Base-by-base conservation (phyloP, 306 rosid genomes). In the Cucurbita ficifolia region DNA sequence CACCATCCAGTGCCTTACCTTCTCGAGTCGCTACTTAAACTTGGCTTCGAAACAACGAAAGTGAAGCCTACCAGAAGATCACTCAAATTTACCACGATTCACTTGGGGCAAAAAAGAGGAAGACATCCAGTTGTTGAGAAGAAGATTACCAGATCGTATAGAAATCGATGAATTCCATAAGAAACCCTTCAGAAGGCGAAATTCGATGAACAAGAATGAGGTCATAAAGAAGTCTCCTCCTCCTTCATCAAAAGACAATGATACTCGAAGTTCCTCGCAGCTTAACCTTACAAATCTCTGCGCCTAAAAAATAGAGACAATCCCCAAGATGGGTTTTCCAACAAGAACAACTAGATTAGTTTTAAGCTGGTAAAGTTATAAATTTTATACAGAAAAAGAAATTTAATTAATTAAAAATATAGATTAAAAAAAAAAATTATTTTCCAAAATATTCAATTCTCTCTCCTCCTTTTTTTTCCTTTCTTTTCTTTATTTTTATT, bases 211-310 rank as follows among this genome's bases (percentile, higher is more conserved):
- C 29, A 29, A 8, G 59, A 70, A 70, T 33, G 16, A 70, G 74
- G 43, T 46, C 56, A 48, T 4, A 70, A 16, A 70, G 29, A 24
- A 70, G 46, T 33, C 40, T 17, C 10, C 24, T 69, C 40, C 42
- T 29, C 45, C 33, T 29, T 29, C 74, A 29, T 70, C 17, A 14
- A 33, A 29, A 33, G 17, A 70, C 17, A 70, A 29, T 4, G 58
- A 62, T 73, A 70, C 75, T 62, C 63, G 48, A 53, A 53, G 63
- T 54, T 18, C 71, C 11, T 36, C 68, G 0, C 71, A 82, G 80
- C 78, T 83, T 79, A 29, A 87, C 64, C 76, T 83, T 76, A 88
- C 84, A 82, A 92, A 84, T 80, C 86, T 89, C 86, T 77, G 83
- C 82, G 62, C 87, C 8, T 3, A 75, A 75, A 61, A 83, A 81